Percentiles rank a stretch among this genome's conserved stretches.
Conservation (phyloP, 2,329 filamentous ascomycete genomes). For the Coccinonectria pachysandricola region DNA sequence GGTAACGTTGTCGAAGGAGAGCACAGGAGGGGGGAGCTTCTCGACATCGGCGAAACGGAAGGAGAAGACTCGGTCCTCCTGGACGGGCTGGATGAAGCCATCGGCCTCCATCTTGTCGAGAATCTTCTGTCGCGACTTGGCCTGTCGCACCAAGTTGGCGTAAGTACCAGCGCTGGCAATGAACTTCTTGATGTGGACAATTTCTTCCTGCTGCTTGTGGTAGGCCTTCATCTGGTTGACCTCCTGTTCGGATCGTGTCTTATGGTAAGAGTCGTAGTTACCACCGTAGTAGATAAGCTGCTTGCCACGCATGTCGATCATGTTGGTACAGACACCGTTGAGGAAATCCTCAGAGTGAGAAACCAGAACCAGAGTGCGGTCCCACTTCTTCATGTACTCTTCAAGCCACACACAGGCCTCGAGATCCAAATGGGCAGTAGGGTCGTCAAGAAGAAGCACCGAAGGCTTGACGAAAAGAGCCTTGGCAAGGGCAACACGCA, state of each 20-base stretch:
- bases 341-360: constrained; percentile 99
- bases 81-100: constrained; percentile 90
- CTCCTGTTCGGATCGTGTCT: constrained; percentile 90
- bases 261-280: constrained; percentile 98
- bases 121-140: constrained; percentile 99
- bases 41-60: constrained; percentile 99
- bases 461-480: constrained; percentile 98
- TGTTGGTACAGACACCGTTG: constrained; percentile 95
- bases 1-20: constrained; percentile 93
- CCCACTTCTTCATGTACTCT: constrained; percentile 99
- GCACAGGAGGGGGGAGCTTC: constrained; percentile 94
- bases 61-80: constrained; percentile 77
- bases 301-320: constrained; percentile 95
- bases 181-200: constrained; percentile 99
- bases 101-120: constrained; percentile 99
- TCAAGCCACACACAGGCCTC: constrained; percentile 99
- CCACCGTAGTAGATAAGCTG: constrained; percentile 95
- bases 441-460: constrained; percentile 90
- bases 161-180: constrained; percentile 99
- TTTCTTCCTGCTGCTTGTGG: constrained; percentile 98
- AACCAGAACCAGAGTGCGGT: constrained; percentile 88
- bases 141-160: constrained; percentile 96
- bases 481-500: constrained; percentile 96
- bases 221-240: constrained; percentile 99
- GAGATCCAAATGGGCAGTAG: constrained; percentile 96